A percentile compares a stretch with the other conserved stretches of the same genome.
Evolutionary conservation across 768 basidiomycete species (phyloP).

Genomic region (Guyanaporus albipodus): DNA sequence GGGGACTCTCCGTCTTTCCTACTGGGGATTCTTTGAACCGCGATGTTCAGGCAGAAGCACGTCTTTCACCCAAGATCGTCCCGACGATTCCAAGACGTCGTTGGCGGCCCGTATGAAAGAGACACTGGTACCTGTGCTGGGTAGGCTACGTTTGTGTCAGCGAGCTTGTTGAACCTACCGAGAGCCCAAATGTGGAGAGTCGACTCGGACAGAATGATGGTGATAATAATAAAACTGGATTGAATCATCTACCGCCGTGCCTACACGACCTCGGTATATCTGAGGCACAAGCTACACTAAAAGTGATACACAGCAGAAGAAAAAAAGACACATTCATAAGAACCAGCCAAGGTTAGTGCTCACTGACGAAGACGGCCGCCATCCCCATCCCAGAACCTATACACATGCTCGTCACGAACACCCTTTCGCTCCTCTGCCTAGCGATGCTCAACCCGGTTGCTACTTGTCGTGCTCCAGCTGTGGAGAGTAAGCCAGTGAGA

Average conservation of each 20-base stretch:
- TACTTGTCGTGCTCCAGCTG: conserved; percentile 83
- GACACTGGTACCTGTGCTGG: too few species aligned
- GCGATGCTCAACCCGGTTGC: conserved; percentile 81
- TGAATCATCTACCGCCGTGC: too few species aligned
- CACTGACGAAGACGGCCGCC: conserved; percentile 82
- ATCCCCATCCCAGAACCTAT: conserved; percentile 89
- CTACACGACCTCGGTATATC: too few species aligned
- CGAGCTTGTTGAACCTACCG: too few species aligned
- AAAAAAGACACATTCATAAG: too few species aligned
- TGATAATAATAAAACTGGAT: too few species aligned
- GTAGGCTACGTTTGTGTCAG: too few species aligned
- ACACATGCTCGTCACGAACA: conserved; percentile 92
- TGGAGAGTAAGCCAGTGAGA: conserved; percentile 6
- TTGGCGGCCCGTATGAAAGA: conserved; percentile 65
- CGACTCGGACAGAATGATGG: too few species aligned
- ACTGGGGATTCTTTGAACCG: conserved; percentile 55
- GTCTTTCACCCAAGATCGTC: conserved; percentile 68
- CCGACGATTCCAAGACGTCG: conserved; percentile 42
- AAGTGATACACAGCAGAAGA: too few species aligned
- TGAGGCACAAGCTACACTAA: too few species aligned
- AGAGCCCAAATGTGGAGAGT: too few species aligned
- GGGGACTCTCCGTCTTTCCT: conserved; percentile 41
- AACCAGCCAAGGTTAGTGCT: too few species aligned
- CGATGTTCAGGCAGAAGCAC: conserved; percentile 52
- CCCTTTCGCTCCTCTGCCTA: conserved; percentile 66